These are phyloP conservation scores for Cordyceps militaris DNA, from an alignment of 2,329 filamentous ascomycete genomes.

Conservation along the genomic window DNA sequence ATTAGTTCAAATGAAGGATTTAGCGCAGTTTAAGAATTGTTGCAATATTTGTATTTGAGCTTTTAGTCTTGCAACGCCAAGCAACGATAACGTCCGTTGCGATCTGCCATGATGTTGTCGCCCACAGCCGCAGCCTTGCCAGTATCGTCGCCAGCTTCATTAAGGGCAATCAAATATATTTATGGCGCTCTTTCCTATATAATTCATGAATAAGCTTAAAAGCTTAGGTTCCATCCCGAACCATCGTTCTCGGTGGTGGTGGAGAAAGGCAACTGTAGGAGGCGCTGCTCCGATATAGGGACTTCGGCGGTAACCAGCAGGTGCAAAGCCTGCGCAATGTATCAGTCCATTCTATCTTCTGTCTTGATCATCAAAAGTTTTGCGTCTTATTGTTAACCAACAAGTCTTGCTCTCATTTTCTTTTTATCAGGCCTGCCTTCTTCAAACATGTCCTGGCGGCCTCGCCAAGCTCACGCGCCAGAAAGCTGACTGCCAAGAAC, in stretches of 20 bases:
- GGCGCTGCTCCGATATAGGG: neutral
- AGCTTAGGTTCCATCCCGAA: neutral
- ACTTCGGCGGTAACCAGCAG: neutral
- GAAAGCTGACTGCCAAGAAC: conserved; percentile 7
- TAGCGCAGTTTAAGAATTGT: neutral
- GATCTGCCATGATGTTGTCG: neutral
- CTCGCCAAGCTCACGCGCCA: neutral
- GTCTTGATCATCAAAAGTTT: neutral
- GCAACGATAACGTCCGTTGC: neutral
- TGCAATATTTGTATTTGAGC: neutral
- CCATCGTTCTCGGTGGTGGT: neutral
- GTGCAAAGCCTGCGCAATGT: neutral
- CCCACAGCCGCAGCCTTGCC: neutral
- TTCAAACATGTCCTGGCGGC: neutral
- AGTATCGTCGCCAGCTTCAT: neutral
- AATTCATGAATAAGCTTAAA: neutral
- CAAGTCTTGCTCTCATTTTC: neutral
- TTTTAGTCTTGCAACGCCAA: neutral
- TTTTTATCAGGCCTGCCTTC: neutral
- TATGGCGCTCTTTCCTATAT: too few species aligned
- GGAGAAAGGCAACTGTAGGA: neutral
- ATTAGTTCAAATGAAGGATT: too few species aligned
- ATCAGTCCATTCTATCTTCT: neutral
- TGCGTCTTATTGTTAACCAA: neutral
- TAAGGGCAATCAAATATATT: neutral